Evolutionary conservation across 495 filamentous ascomycete species (phyloP), one percentile per base, ranked within the genome.

Genomic region (Xylaria flabelliformis): DNA sequence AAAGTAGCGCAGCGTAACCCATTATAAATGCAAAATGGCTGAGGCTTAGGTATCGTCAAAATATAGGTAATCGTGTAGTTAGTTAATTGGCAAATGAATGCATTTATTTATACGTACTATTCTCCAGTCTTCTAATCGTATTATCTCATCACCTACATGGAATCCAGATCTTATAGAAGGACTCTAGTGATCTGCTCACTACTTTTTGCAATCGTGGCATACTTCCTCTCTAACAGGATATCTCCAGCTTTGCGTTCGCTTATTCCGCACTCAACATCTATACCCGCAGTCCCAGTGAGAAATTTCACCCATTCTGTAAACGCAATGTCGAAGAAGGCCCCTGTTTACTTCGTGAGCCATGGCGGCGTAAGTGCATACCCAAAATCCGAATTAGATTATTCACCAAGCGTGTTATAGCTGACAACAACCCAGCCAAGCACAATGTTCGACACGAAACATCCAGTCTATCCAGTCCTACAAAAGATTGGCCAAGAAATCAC

Each of bases 321-420:
- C 17, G 26, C 61, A 67, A 77, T 77, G 69, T 41, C 67, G 79
- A 82, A 70, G 87, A 76, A 63, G 56, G 50, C 90, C 9, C 93
- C 93, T 0, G 85, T 94, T 55, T 96, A 95, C 75, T 95, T 95
- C 75, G 80, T 96, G 48, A 90, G 90, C 73, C 91, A 94, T 86
- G 92, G 91, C 58, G 91, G 91, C 62, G 91, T 92, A 82, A 80
- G 91, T 86, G 41, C 36, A 24, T n/a, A 42, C 46, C 17, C 5
- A 3, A 24, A n/a, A 15, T 21, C 21, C 0, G 34, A 9, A 55
- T 50, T 19, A 64, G 56, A 24, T 48, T 53, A 63, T 32, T 65
- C 34, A 24, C 50, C 64, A 70, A 34, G 69, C 21, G 15, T 21
- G 5, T 4, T 36, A 42, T 21, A 48, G 58, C 64, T 70, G 63